These are phyloP conservation scores for Fusarium xylarioides DNA, from an alignment of 2,329 filamentous ascomycete species.

Conservation along the genomic window DNA sequence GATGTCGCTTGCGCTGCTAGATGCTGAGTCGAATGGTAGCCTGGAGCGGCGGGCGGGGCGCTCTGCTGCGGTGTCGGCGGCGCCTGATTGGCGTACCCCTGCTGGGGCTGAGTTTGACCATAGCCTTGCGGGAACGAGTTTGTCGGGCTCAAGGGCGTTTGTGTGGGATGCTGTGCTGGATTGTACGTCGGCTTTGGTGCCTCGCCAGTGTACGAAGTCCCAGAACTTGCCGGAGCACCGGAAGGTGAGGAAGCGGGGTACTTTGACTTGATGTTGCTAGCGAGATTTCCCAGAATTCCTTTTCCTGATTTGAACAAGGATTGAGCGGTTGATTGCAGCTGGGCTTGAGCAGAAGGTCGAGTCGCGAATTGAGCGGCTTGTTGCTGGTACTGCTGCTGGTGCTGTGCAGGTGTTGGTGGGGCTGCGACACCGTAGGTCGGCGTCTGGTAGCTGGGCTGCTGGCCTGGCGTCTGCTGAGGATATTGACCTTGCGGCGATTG, in stretches of 20 bases:
- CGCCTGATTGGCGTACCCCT: neutral
- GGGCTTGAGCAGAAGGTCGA: constrained; percentile 1
- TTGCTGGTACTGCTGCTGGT: constrained; percentile 10
- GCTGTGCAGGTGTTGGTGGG: constrained; percentile 4
- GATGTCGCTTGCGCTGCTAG: neutral
- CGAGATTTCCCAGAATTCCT: constrained; percentile 12
- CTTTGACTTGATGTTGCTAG: constrained; percentile 29
- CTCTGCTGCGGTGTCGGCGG: constrained; percentile 6
- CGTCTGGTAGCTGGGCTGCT: neutral
- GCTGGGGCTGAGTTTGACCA: neutral
- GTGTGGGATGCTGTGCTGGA: neutral
- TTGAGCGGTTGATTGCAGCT: constrained; percentile 7
- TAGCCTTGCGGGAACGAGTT: neutral
- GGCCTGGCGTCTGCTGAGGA: neutral
- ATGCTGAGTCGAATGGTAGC: neutral
- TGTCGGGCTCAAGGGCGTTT: neutral
- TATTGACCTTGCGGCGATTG: neutral
- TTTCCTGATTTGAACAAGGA: constrained; percentile 23
- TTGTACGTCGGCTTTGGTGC: constrained; percentile 7
- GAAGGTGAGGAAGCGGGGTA: constrained; percentile 6
- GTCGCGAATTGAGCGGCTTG: constrained; percentile 21
- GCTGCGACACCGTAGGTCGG: constrained; percentile 15
- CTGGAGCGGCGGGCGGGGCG: neutral
- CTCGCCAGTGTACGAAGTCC: neutral
- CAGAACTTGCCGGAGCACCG: neutral